Percentiles rank a stretch among this genome's conserved stretches.
Evolutionary conservation across 116 monocot genomes (phyloP).

Genomic region (Zostera marina): DNA sequence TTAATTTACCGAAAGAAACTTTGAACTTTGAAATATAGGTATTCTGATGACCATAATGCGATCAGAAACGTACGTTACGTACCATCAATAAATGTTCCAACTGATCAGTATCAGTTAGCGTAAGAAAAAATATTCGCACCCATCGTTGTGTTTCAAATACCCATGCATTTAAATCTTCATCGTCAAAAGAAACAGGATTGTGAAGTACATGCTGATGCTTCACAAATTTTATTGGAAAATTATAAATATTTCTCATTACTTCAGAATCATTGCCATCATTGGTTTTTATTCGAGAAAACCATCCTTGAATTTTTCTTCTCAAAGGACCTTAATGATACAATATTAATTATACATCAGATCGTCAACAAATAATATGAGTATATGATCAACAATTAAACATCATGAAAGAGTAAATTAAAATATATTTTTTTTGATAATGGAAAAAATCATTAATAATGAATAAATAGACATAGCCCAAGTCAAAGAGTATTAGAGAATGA

Average conservation of each 20-base stretch:
- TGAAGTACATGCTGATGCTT: constrained; percentile 8
- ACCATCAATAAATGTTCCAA: constrained; percentile 56
- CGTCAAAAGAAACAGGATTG: constrained; percentile 37
- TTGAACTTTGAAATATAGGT: background rate
- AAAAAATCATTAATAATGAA: too few relatives aligned
- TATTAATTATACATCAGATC: background rate
- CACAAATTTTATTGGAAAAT: constrained; percentile 44
- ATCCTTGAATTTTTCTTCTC: constrained; percentile 39
- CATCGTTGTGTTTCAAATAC: constrained; percentile 50
- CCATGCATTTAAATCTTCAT: constrained; percentile 76
- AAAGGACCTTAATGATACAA: constrained; percentile 34
- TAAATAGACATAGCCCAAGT: too few relatives aligned
- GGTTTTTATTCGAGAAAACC: constrained; percentile 25
- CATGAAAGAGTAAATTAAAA: too few relatives aligned
- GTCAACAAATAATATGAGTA: background rate
- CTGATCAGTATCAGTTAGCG: constrained; percentile 24
- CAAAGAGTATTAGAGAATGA: too few relatives aligned
- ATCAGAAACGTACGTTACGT: constrained; percentile 26
- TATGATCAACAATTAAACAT: background rate
- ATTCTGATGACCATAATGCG: background rate
- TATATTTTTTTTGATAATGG: too few relatives aligned
- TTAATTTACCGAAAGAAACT: too few relatives aligned
- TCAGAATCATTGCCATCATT: constrained; percentile 1
- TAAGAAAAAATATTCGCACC: constrained; percentile 55
- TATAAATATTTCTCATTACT: constrained; percentile 26